Base-by-base conservation (phyloP, 257 asterid genomes). In the Fraxinus pennsylvanica region DNA sequence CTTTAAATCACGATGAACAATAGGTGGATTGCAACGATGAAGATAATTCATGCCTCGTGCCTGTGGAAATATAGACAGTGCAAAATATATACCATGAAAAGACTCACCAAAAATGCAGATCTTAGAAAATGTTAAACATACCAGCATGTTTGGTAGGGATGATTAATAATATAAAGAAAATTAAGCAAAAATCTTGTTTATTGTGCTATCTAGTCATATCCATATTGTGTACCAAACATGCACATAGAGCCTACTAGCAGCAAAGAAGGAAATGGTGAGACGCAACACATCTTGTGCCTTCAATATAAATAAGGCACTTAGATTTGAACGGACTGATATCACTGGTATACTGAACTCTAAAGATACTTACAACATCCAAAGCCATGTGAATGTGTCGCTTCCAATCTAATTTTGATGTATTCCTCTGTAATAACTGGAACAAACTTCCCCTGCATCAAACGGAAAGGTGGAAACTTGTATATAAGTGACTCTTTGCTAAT, bases 1-100 rank as follows among this genome's bases (percentile, higher is more conserved):
- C 87, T 95, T 95, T 90, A 95, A 85, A 85, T 95, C 99, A 21
- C 99, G 94, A 82, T 95, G 99, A 79, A 94, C 85, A 12, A 95
- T 87, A 30, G 99, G 99, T 35, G 98, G 98, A 70, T 82, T 91
- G 85, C 82, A 88, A 82, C 84, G 96, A 75, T 95, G 97, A 83
- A 95, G 98, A 89, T 95, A 92, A 86, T 93, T 95, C 98, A 95
- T 86, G 61, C 99, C 98, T 67, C 96, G 90, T 27, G 96, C 99
- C 99, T 95, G 89, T 59, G 76, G 71, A 80, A 27, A 76, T 5
- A 77, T 10, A 52, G 66, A 75, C 36, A 43, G 69, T 65, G 29
- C 57, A 77, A 8, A 61, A 47, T 73, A 76, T 29, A 33, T 17
- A 70, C 15, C 45, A 74, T 45, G 65, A 80, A 71, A 61, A 21